phyloP scores from a whole-genome alignment of 768 basidiomycete genomes.

The Collybia sordida region DNA sequence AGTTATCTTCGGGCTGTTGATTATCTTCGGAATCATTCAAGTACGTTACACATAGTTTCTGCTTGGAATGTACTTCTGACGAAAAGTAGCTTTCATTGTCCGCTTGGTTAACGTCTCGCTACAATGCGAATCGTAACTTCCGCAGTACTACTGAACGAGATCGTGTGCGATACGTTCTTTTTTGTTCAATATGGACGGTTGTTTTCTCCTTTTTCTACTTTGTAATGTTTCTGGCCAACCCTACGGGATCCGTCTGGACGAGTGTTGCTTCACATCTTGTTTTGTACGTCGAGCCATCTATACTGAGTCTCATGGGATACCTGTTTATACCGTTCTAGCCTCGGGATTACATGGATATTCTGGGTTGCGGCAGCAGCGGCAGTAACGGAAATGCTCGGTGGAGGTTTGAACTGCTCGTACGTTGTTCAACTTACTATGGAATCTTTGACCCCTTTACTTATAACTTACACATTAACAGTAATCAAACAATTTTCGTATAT shows the following conservation, averaged over 20 bases:
- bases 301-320: neutral
- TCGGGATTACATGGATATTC: conserved; percentile 71
- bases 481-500: conserved; percentile 49
- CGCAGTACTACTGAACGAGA: conserved; percentile 49
- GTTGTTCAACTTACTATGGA: conserved; percentile 17
- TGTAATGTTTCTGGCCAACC: conserved; percentile 50
- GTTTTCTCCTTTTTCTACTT: conserved; percentile 52
- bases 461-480: conserved; percentile 19
- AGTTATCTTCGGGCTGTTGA: conserved; percentile 54
- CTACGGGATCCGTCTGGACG: conserved; percentile 48
- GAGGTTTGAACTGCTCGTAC: conserved; percentile 69
- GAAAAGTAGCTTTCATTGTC: conserved; percentile 58
- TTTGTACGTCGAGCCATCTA: conserved; percentile 46
- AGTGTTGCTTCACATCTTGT: conserved; percentile 63
- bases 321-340: conserved; percentile 33
- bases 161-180: conserved; percentile 66
- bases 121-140: conserved; percentile 56
- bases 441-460: neutral
- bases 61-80: neutral
- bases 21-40: conserved; percentile 68
- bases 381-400: conserved; percentile 64
- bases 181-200: conserved; percentile 73
- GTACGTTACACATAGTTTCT: conserved; percentile 26
- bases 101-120: conserved; percentile 68
- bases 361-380: conserved; percentile 77